These are phyloP conservation scores for Heritiera littoralis DNA, from an alignment of 345 rosid genomes.

Conservation along the genomic window DNA sequence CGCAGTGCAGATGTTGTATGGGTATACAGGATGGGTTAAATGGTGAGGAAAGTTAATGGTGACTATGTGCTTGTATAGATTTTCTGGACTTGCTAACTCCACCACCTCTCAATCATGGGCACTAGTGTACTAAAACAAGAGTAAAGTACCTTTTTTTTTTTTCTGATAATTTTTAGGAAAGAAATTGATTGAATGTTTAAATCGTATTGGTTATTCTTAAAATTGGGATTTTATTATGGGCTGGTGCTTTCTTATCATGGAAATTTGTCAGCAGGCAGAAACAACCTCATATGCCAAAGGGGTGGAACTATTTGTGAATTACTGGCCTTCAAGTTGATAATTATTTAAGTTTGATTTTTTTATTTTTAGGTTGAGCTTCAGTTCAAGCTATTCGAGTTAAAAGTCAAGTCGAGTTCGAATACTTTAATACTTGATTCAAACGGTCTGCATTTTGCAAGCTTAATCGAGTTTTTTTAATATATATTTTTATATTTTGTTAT, in stretches of 20 bases:
- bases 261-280: too few relatives aligned
- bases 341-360: too few relatives aligned
- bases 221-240: conserved; percentile 14
- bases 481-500: too few relatives aligned
- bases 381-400: too few relatives aligned
- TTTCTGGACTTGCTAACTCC: conserved; percentile 35
- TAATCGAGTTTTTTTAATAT: too few relatives aligned
- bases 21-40: conserved; percentile 27
- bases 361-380: too few relatives aligned
- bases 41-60: conserved; percentile 35
- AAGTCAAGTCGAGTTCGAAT: too few relatives aligned
- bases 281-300: not conserved
- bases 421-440: too few relatives aligned
- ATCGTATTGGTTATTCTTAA: conserved; percentile 29
- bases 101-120: conserved; percentile 23
- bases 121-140: conserved; percentile 31
- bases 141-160: conserved; percentile 18
- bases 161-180: conserved; percentile 15
- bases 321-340: too few relatives aligned
- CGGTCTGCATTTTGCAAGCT: too few relatives aligned
- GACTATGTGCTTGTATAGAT: conserved; percentile 41
- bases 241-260: not conserved
- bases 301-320: too few relatives aligned
- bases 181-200: conserved; percentile 12
- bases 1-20: conserved; percentile 46